phyloP scores from a whole-genome alignment of 495 filamentous ascomycete genomes.

The Penicillium verhagenii region DNA sequence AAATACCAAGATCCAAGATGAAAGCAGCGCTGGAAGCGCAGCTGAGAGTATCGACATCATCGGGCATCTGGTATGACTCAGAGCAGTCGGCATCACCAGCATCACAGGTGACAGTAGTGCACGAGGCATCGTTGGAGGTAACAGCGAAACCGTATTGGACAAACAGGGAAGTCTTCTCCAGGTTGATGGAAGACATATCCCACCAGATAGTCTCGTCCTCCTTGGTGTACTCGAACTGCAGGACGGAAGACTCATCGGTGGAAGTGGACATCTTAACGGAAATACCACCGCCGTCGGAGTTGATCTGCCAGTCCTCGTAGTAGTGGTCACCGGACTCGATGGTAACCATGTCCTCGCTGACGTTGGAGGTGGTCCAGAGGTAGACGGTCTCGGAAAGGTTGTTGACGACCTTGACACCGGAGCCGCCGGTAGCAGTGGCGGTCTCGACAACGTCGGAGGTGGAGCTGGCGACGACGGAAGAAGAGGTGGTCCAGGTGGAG shows the following conservation, averaged over 20 bases:
- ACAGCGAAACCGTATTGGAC: constrained; percentile 35
- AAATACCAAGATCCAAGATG: constrained; percentile 18
- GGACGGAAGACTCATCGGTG: constrained; percentile 23
- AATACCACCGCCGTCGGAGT: constrained; percentile 38
- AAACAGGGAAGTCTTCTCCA: constrained; percentile 29
- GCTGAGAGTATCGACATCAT: constrained; percentile 31
- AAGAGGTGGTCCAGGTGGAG: constrained; percentile 6
- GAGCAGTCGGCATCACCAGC: constrained; percentile 34
- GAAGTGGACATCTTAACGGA: constrained; percentile 44
- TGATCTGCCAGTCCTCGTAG: constrained; percentile 32
- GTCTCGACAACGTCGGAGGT: constrained; percentile 1
- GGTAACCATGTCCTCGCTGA: constrained; percentile 24
- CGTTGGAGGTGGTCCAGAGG: constrained; percentile 34
- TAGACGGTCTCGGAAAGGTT: constrained; percentile 34
- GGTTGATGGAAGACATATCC: constrained; percentile 46
- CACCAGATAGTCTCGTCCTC: constrained; percentile 39
- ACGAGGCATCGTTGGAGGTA: constrained; percentile 28
- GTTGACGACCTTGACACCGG: constrained; percentile 36
- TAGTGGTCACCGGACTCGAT: constrained; percentile 25
- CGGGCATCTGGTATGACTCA: constrained; percentile 33
- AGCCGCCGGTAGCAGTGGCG: constrained; percentile 13
- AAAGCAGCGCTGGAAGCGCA: constrained; percentile 22
- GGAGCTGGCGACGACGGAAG: constrained; percentile 10
- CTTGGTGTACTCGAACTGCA: constrained; percentile 49
- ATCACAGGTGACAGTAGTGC: constrained; percentile 27